Percentiles rank a stretch among this genome's conserved stretches.
These are phyloP conservation scores for Clitoria ternatea DNA, from an alignment of 306 rosid species.

Conservation along the genomic window DNA sequence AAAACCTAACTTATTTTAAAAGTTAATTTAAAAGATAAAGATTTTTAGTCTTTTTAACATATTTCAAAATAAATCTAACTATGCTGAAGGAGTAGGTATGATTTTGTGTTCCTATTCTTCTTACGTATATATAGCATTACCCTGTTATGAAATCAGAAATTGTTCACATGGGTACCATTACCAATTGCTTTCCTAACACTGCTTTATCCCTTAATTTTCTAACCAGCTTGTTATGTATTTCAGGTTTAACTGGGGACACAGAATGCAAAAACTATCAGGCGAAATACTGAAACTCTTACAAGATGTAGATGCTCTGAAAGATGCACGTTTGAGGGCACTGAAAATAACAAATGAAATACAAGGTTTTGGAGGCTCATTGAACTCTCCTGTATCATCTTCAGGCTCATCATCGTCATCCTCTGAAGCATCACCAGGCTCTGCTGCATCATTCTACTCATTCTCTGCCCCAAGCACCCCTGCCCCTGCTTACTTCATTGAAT, in stretches of 20 bases:
- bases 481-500: constrained; percentile 21
- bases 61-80: not conserved
- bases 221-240: not conserved
- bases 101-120: not conserved
- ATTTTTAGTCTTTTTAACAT: no score
- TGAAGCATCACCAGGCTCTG: constrained; percentile 29
- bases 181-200: not conserved
- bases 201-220: not conserved
- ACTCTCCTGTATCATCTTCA: constrained; percentile 20
- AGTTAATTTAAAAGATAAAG: no score
- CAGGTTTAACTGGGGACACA: constrained; percentile 76
- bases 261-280: constrained; percentile 61
- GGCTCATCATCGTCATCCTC: constrained; percentile 28
- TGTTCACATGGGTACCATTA: not conserved
- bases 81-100: not conserved
- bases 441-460: constrained; percentile 46
- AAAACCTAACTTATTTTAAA: no score
- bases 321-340: constrained; percentile 70
- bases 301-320: constrained; percentile 36
- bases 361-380: constrained; percentile 55
- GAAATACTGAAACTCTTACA: constrained; percentile 45
- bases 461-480: constrained; percentile 34
- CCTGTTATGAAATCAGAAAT: not conserved
- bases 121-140: not conserved
- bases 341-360: constrained; percentile 70